phyloP scores from a whole-genome alignment of 345 rosid species.

The Rhodamnia rubescens region DNA sequence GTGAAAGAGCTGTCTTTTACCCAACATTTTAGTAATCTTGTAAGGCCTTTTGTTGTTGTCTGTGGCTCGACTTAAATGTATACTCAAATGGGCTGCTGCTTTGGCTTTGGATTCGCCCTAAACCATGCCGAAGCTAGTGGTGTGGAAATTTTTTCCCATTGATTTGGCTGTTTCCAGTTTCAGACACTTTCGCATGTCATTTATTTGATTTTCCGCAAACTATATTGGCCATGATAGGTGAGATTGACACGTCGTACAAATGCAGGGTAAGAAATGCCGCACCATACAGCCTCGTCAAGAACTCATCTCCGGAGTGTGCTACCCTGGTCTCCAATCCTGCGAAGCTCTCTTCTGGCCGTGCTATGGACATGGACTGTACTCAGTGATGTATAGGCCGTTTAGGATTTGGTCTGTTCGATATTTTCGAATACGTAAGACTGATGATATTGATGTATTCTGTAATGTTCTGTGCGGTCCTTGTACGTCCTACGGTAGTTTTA shows the following conservation, averaged over 20 bases:
- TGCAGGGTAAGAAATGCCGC: conserved; percentile 44
- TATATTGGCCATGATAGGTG: background rate
- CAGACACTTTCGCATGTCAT: background rate
- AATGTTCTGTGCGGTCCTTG: background rate
- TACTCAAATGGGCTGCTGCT: background rate
- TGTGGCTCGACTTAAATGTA: background rate
- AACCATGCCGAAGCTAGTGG: background rate
- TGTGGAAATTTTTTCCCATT: background rate
- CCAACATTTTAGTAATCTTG: background rate
- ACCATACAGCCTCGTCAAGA: conserved; percentile 39
- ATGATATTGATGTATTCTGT: background rate
- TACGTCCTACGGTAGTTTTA: background rate
- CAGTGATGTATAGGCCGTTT: background rate
- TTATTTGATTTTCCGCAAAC: background rate
- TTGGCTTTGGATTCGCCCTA: background rate
- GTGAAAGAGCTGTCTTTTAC: background rate
- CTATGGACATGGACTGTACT: background rate
- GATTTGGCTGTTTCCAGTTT: background rate
- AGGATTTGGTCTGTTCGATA: background rate
- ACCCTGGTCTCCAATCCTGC: conserved; percentile 12
- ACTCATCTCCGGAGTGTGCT: conserved; percentile 14
- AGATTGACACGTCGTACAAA: background rate
- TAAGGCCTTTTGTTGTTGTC: background rate
- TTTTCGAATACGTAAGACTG: background rate
- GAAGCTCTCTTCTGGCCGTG: conserved; percentile 17